phyloP scores from a whole-genome alignment of 768 basidiomycete genomes.

The Mycena metata region DNA sequence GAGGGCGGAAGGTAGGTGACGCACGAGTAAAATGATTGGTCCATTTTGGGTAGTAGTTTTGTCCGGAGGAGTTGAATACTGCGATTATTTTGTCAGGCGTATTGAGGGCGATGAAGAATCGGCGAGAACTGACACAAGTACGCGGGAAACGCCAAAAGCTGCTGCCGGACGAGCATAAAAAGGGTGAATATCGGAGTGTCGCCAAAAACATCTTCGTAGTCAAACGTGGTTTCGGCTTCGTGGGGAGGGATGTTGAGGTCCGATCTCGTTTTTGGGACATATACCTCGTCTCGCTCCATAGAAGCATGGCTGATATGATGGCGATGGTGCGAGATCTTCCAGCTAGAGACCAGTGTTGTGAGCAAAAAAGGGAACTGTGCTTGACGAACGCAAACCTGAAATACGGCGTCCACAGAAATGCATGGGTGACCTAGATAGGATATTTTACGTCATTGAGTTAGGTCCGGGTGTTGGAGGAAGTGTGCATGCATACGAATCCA shows the following conservation, averaged over 20 bases:
- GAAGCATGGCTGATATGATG: slow-evolving; percentile 67
- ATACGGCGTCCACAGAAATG: slow-evolving; percentile 66
- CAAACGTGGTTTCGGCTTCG: slow-evolving; percentile 34
- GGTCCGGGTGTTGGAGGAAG: no score
- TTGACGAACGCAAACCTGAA: slow-evolving; percentile 46
- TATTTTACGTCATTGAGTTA: no score
- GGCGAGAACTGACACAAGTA: slow-evolving; percentile 49
- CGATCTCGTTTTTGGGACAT: slow-evolving; percentile 71
- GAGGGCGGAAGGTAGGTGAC: not conserved
- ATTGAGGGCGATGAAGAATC: slow-evolving; percentile 15
- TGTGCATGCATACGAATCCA: slow-evolving; percentile 60
- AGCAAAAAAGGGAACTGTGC: no score
- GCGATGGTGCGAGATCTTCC: slow-evolving; percentile 68
- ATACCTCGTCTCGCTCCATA: slow-evolving; percentile 69
- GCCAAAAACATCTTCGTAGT: slow-evolving; percentile 53
- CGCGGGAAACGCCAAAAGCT: slow-evolving; percentile 59
- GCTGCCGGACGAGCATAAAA: slow-evolving; percentile 55
- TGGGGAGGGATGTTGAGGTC: slow-evolving; percentile 64
- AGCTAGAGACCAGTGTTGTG: slow-evolving; percentile 42
- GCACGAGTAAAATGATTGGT: slow-evolving; percentile 58
- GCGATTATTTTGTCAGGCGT: slow-evolving; percentile 22
- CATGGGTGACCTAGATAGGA: slow-evolving; percentile 54
- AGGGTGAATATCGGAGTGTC: slow-evolving; percentile 60
- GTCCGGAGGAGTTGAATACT: slow-evolving; percentile 55
- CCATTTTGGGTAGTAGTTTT: slow-evolving; percentile 52